Percentiles rank a stretch among this genome's conserved stretches.
These are phyloP conservation scores for Phytophthora chlamydospora DNA, from an alignment of 352 stramenopile genomes.

Conservation along the genomic window DNA sequence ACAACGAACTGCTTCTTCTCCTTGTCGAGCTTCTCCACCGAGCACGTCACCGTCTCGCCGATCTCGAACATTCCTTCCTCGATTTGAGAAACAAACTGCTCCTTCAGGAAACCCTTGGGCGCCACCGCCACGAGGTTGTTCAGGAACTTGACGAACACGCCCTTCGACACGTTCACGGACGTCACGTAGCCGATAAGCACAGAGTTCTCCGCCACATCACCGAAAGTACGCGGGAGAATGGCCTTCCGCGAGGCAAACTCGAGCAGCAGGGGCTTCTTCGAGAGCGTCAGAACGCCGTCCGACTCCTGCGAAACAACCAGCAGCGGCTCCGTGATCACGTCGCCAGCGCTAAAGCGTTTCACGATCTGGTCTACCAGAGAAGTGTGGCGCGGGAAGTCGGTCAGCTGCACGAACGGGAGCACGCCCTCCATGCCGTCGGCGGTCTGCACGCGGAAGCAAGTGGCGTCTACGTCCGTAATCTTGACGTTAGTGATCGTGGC, in stretches of 20 bases:
- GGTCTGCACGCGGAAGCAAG: conserved; percentile 79
- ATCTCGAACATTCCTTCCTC: conserved; percentile 84
- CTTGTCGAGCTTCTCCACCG: conserved; percentile 75
- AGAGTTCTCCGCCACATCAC: conserved; percentile 63
- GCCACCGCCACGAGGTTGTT: conserved; percentile 86
- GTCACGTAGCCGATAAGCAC: conserved; percentile 82
- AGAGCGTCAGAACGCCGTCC: conserved; percentile 77
- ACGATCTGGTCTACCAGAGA: conserved; percentile 78
- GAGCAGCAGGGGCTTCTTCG: conserved; percentile 83
- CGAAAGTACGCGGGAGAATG: conserved; percentile 64
- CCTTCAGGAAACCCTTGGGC: conserved; percentile 77
- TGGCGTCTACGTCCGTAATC: conserved; percentile 68
- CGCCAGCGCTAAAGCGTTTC: conserved; percentile 51
- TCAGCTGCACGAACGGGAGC: conserved; percentile 85
- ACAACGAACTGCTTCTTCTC: conserved; percentile 85
- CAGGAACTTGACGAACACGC: conserved; percentile 90
- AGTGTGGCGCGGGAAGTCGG: conserved; percentile 82
- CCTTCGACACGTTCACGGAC: conserved; percentile 73
- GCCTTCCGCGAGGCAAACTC: conserved; percentile 41
- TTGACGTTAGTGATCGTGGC: conserved; percentile 65
- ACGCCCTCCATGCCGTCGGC: conserved; percentile 73
- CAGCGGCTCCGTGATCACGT: conserved; percentile 60
- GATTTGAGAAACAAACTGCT: conserved; percentile 76
- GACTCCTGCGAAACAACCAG: conserved; percentile 76
- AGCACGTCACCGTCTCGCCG: conserved; percentile 85